phyloP scores from a whole-genome alignment of 805 yeast genomes.

The Suhomyces vadensis region DNA sequence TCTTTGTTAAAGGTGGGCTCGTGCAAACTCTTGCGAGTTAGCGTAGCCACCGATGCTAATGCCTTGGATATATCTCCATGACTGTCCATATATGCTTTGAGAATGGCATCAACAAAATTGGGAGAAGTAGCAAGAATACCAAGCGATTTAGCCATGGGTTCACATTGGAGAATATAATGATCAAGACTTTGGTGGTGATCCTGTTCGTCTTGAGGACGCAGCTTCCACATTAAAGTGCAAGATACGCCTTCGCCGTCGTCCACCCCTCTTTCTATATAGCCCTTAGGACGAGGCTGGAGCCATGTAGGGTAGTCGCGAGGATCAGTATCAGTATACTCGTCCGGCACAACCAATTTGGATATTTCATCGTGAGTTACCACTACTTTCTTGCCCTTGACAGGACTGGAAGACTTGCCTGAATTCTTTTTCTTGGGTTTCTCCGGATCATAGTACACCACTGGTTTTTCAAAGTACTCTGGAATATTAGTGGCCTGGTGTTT shows the following conservation, averaged over 20 bases:
- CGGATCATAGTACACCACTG: constrained; percentile 64
- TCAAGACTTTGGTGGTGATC: constrained; percentile 42
- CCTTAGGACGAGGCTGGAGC: constrained; percentile 77
- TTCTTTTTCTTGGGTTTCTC: constrained; percentile 19
- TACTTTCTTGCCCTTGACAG: constrained; percentile 1
- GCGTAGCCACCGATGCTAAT: constrained; percentile 38
- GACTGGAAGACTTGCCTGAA: constrained; percentile 9
- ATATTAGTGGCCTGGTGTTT: constrained; percentile 71
- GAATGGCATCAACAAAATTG: constrained; percentile 76
- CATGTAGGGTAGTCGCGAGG: constrained; percentile 63
- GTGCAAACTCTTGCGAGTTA: constrained; percentile 59
- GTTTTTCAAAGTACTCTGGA: constrained; percentile 60
- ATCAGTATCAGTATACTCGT: constrained; percentile 40
- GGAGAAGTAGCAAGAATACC: constrained; percentile 64
- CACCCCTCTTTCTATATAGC: constrained; percentile 82
- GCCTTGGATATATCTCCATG: constrained; percentile 56
- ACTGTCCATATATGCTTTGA: constrained; percentile 53
- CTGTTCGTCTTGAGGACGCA: constrained; percentile 31
- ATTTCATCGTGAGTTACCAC: constrained; percentile 8
- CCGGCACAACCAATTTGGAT: constrained; percentile 46
- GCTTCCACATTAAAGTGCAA: constrained; percentile 65
- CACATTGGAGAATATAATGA: constrained; percentile 54
- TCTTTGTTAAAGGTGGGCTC: constrained; percentile 75
- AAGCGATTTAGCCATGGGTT: constrained; percentile 55
- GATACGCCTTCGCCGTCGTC: constrained; percentile 56